Conservation (phyloP, 2,329 filamentous ascomycete species). For the Monosporascus sp. region DNA sequence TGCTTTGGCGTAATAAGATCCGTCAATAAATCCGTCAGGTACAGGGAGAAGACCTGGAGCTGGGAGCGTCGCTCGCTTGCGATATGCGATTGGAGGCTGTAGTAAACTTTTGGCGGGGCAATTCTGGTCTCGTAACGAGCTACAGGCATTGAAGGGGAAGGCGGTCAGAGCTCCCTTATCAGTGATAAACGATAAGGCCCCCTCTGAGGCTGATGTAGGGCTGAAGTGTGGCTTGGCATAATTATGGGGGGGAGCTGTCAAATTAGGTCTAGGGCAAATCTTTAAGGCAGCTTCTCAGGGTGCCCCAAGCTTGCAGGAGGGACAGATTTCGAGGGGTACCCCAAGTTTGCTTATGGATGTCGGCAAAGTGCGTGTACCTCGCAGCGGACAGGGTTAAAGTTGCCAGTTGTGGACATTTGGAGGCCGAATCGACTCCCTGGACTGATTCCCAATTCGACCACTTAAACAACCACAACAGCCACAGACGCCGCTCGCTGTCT, state of each 20-base stretch:
- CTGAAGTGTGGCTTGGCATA: background rate
- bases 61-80: too few species aligned
- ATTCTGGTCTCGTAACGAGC: too few species aligned
- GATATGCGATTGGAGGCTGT: too few species aligned
- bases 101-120: background rate
- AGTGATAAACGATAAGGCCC: background rate
- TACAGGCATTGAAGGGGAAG: background rate
- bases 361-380: too few species aligned
- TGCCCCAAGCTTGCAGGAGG: constrained; percentile 17
- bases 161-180: background rate
- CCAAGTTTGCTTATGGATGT: background rate
- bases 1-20: background rate
- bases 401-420: constrained; percentile 8
- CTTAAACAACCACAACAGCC: background rate
- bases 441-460: too few species aligned
- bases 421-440: constrained; percentile 9
- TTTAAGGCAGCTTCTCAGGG: constrained; percentile 4
- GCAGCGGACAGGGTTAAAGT: too few species aligned
- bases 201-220: background rate
- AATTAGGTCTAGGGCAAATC: too few species aligned
- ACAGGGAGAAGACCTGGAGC: too few species aligned
- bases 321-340: constrained; percentile 22
- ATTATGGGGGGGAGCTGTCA: too few species aligned
- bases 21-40: background rate
- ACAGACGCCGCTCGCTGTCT: background rate